These are phyloP conservation scores for Phialocephala sp. DNA, from an alignment of 2,329 filamentous ascomycete genomes.

Conservation along the genomic window DNA sequence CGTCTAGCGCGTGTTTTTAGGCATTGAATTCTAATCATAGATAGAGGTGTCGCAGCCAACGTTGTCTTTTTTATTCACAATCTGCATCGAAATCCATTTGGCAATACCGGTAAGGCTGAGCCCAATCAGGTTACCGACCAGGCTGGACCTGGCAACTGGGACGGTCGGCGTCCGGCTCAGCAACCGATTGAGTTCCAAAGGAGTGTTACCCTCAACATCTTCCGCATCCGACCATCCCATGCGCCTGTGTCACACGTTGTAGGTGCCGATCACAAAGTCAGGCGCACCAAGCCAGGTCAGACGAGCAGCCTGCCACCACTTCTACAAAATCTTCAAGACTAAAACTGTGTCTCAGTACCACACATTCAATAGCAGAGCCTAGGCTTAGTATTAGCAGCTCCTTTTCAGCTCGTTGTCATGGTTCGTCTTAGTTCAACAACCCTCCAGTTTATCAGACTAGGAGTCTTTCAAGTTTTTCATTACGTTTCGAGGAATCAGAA, in stretches of 20 bases:
- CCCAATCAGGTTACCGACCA: no score
- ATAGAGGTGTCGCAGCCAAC: not conserved
- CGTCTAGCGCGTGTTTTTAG: no score
- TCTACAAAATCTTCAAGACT: not conserved
- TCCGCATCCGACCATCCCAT: not conserved
- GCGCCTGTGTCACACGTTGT: not conserved
- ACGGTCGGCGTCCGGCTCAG: no score
- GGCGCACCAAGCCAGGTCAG: not conserved
- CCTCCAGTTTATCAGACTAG: not conserved
- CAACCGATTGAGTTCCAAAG: not conserved
- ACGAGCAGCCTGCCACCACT: not conserved
- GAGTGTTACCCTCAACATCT: not conserved
- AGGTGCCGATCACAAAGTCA: not conserved
- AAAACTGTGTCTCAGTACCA: conserved; percentile 7
- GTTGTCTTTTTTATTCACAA: not conserved
- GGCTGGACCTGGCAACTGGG: no score
- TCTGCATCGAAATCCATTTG: not conserved
- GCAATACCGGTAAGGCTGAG: conserved; percentile 1
- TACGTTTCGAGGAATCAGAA: conserved; percentile 8
- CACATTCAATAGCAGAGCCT: not conserved
- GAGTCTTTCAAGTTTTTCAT: not conserved
- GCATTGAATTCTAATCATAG: not conserved
- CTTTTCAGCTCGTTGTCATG: not conserved
- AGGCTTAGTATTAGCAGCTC: not conserved
- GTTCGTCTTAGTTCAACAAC: not conserved